These are phyloP conservation scores for Solanum virginianum DNA, from an alignment of 257 asterid species.

Conservation along the genomic window DNA sequence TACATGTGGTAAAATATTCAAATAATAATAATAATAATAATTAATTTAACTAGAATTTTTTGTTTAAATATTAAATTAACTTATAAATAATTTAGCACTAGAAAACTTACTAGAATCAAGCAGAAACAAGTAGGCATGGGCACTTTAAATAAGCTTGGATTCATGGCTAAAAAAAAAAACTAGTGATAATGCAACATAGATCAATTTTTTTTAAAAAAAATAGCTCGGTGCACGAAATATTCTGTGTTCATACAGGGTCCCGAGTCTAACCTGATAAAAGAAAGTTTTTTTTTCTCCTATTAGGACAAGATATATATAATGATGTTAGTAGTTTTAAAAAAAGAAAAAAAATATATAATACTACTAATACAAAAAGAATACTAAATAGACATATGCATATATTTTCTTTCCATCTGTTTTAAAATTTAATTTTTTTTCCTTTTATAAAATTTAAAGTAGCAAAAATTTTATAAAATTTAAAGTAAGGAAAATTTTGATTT, in stretches of 20 bases:
- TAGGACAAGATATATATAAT: background rate
- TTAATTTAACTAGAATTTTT: background rate
- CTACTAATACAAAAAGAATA: too few species aligned
- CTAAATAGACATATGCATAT: background rate
- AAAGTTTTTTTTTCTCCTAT: background rate
- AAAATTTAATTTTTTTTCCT: background rate
- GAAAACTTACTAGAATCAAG: conserved; percentile 22
- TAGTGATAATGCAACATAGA: background rate
- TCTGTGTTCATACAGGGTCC: too few species aligned
- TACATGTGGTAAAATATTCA: background rate
- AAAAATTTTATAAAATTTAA: background rate
- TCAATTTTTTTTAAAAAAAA: too few species aligned
- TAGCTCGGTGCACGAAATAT: background rate
- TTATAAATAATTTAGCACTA: background rate
- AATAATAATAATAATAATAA: too few species aligned
- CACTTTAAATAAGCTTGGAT: conserved; percentile 23
- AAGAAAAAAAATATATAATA: background rate
- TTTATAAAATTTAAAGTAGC: background rate
- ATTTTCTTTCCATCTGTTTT: background rate
- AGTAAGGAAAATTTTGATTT: background rate
- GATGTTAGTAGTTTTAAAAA: background rate
- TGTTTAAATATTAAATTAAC: background rate
- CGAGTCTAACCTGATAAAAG: background rate
- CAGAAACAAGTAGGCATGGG: conserved; percentile 26
- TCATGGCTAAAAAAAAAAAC: conserved; percentile 6